phyloP scores from a whole-genome alignment of 208 protist genomes.

The Acanthamoeba divionensis region DNA sequence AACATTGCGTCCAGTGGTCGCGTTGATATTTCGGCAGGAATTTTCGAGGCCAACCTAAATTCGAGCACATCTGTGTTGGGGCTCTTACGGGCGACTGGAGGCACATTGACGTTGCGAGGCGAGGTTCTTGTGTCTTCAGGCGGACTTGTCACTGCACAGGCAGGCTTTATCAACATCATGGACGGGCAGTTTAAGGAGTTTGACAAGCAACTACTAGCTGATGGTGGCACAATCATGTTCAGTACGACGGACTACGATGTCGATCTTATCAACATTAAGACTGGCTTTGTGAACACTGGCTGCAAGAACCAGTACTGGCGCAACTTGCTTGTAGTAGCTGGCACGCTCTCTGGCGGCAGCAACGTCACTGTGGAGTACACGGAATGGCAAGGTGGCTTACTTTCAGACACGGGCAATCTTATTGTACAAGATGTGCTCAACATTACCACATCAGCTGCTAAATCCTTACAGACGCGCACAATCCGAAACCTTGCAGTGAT shows the following conservation, averaged over 20 bases:
- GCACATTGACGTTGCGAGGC: no score
- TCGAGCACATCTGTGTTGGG: no score
- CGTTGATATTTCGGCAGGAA: no score
- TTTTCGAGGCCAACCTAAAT: no score
- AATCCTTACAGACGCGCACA: not conserved
- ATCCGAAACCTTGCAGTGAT: not conserved
- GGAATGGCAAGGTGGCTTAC: not conserved
- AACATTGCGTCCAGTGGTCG: no score
- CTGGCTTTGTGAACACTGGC: not conserved
- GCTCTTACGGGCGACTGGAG: no score
- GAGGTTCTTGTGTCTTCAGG: no score
- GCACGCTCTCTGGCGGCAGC: not conserved
- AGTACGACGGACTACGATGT: not conserved
- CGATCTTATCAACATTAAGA: not conserved
- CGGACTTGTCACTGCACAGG: not conserved
- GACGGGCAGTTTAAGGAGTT: slow-evolving; percentile 3
- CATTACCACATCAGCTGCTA: not conserved
- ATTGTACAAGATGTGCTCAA: not conserved
- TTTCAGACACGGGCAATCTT: not conserved
- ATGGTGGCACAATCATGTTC: not conserved
- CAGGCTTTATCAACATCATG: not conserved
- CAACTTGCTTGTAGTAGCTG: not conserved
- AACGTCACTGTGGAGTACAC: not conserved
- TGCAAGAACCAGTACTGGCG: slow-evolving; percentile 44
- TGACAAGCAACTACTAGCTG: not conserved